These are phyloP conservation scores for Tulasnella sp. DNA, from an alignment of 768 basidiomycete species.

Conservation along the genomic window DNA sequence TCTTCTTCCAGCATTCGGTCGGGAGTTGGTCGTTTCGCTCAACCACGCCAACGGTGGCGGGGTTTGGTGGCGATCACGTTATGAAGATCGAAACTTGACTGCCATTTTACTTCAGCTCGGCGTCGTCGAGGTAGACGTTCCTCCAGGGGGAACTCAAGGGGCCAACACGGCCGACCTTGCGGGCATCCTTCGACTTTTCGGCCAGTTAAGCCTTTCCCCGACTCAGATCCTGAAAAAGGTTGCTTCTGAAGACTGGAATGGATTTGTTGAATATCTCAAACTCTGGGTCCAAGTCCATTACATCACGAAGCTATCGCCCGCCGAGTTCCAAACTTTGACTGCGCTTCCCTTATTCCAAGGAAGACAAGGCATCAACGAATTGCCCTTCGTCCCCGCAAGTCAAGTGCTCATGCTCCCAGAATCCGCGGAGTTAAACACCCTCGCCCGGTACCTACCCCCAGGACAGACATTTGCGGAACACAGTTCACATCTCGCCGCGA, in stretches of 20 bases:
- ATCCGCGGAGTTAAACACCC: not conserved
- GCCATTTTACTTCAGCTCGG: not conserved
- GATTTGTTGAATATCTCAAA: not conserved
- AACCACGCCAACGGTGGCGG: not conserved
- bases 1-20: not conserved
- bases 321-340: not conserved
- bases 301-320: not conserved
- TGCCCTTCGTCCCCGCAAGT: not conserved
- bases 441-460: not conserved
- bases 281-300: not conserved
- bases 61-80: not conserved
- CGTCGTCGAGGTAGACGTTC: not conserved
- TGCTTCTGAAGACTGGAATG: not conserved
- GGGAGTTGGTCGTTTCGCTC: not conserved
- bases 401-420: conserved; percentile 1
- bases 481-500: not conserved
- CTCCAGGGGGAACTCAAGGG: not conserved
- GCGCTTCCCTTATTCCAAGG: conserved; percentile 1
- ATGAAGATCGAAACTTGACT: not conserved
- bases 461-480: not conserved
- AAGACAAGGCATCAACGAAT: not conserved
- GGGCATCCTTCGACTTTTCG: conserved; percentile 2
- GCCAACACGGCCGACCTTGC: not conserved
- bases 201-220: not conserved
- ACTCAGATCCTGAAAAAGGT: not conserved